Base-by-base conservation (phyloP, 1,139 yeast genomes). In the Hyphopichia buzzinii region DNA sequence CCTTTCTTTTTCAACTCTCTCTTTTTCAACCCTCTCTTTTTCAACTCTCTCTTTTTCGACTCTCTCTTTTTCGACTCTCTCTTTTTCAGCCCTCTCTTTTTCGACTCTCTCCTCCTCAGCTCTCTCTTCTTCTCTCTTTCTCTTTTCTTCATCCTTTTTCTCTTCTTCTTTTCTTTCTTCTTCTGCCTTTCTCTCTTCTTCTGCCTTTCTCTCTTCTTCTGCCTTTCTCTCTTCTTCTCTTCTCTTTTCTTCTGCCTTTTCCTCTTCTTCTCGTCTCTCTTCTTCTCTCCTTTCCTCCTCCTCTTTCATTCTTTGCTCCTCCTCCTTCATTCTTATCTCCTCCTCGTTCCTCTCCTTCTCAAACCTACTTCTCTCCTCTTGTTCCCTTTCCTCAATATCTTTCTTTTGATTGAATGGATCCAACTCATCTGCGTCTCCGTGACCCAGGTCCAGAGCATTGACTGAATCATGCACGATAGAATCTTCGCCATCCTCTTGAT, bases 281-380 rank as follows among this genome's bases (percentile, higher is more conserved):
- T 31, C 25, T 26, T 3, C 22, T 23, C 17, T 22, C 12, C 37
- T 43, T 28, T 48, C 47, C n/a, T 45, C 36, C 28, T 34, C 34
- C 34, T 47, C 32, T 17, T 39, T 45, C 44, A 46, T 44, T 11
- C 47, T 43, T 19, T 38, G 13, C 21, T 16, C 8, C 4, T 10
- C 36, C 27, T 19, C 26, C 17, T 13, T 8, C n/a, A 21, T n/a
- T 25, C 15, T 25, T 25, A 8, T 8, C 27, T n/a, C 13, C 27
- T 25, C 27, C 7, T 25, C 27, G 27, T 25, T 25, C 14, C 8
- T 11, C 10, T 25, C 27, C 10, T n/a, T 25, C 27, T 25, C 27
- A 8, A n/a, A n/a, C n/a, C n/a, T n/a, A n/a, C 10, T 11, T 25
- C 14, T 13, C 15, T n/a, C 15, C 8, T 25, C 12, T n/a, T n/a